Conservation (phyloP, 495 filamentous ascomycete species). For the Neurospora intermedia region DNA sequence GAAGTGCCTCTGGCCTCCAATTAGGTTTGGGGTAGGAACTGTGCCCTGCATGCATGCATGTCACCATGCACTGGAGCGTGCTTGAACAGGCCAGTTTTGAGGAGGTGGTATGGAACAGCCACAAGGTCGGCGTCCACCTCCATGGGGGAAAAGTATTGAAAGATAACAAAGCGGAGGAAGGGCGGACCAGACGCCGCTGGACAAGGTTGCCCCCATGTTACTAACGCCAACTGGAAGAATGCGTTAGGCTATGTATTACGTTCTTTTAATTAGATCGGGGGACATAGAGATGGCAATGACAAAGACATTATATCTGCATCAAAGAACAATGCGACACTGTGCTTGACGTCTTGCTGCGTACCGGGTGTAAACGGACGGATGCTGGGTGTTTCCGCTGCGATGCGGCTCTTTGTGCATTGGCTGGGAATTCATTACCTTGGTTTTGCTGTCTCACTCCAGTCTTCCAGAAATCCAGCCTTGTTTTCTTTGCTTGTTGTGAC, state of each 20-base stretch:
- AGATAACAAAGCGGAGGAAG: background rate
- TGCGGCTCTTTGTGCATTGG: background rate
- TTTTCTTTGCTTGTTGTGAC: too few relatives aligned
- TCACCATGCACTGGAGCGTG: background rate
- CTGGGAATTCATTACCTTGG: background rate
- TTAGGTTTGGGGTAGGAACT: background rate
- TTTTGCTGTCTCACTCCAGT: too few relatives aligned
- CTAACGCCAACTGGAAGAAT: background rate
- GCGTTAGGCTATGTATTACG: background rate
- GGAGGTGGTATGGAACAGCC: background rate
- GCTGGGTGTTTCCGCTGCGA: background rate
- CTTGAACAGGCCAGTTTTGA: background rate
- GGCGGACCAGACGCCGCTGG: background rate
- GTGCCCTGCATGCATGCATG: background rate
- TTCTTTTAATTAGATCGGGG: background rate
- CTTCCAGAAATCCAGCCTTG: too few relatives aligned
- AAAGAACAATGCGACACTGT: background rate
- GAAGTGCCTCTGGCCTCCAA: background rate
- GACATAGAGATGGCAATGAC: background rate
- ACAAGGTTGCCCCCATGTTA: background rate
- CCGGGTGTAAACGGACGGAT: background rate
- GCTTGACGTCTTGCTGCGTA: background rate
- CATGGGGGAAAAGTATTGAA: background rate
- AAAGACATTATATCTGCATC: background rate
- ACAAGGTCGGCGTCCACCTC: background rate